Evolutionary conservation across 768 basidiomycete genomes (phyloP).

Genomic region (Tephrocybe rancida): DNA sequence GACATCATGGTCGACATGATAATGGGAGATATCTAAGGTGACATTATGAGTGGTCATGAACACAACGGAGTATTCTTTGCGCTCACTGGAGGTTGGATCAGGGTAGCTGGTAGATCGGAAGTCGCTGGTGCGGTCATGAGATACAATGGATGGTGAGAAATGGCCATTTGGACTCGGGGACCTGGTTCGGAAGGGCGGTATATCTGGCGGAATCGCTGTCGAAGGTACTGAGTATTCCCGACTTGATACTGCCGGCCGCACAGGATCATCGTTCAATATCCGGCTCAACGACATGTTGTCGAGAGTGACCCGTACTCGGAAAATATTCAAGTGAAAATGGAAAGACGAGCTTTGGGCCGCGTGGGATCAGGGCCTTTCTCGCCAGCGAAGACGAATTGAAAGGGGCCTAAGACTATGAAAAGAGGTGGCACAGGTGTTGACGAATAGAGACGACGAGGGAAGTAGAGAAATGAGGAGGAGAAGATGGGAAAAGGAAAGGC

Average conservation of each 20-base stretch:
- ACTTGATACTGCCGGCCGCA: constrained; percentile 36
- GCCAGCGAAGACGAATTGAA: constrained; percentile 8
- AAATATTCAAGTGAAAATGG: constrained; percentile 8
- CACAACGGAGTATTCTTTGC: not conserved
- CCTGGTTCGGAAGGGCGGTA: constrained; percentile 13
- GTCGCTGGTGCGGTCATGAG: constrained; percentile 8
- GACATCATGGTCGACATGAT: constrained; percentile 28
- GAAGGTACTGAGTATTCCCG: constrained; percentile 33
- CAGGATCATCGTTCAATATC: constrained; percentile 78
- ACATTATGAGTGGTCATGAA: constrained; percentile 6
- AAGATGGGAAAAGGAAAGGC: constrained; percentile 18
- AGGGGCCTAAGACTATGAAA: not conserved
- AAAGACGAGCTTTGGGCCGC: constrained; percentile 24
- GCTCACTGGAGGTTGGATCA: constrained; percentile 14
- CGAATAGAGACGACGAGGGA: constrained; percentile 17
- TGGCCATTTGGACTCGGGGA: constrained; percentile 22
- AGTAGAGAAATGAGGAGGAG: constrained; percentile 13
- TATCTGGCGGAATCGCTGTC: constrained; percentile 20
- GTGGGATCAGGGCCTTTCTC: constrained; percentile 32
- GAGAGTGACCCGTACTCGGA: not conserved
- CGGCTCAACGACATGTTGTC: constrained; percentile 71
- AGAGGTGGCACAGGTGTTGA: constrained; percentile 10
- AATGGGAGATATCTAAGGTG: constrained; percentile 29
- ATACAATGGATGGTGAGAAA: constrained; percentile 21
- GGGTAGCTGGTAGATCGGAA: constrained; percentile 9